A percentile compares a stretch with the other conserved stretches of the same genome.
These are phyloP conservation scores for Pichia inconspicua DNA, from an alignment of 1,139 yeast genomes.

Conservation along the genomic window DNA sequence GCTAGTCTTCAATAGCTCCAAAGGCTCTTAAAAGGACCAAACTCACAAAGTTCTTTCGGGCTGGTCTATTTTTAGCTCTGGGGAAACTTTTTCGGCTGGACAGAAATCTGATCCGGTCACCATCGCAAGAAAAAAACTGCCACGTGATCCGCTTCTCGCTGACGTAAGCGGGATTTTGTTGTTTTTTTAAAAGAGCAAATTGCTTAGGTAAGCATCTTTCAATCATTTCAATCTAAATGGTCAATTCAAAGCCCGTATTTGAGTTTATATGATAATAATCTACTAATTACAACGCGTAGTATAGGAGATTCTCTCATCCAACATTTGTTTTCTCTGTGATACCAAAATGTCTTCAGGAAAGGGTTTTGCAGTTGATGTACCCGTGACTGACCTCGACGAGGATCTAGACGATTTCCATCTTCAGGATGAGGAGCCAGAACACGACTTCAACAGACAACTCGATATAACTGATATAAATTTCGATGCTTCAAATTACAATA, in stretches of 20 bases:
- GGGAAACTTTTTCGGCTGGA: not conserved
- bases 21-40: not conserved
- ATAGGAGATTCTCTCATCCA: too few species aligned
- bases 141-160: not conserved
- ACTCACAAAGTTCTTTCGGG: too few species aligned
- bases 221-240: too few species aligned
- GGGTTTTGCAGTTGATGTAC: slow-evolving; percentile 40
- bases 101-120: too few species aligned
- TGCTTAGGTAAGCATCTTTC: too few species aligned
- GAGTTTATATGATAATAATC: not conserved
- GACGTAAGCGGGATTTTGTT: not conserved
- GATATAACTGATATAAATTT: slow-evolving; percentile 18
- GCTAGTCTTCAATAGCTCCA: not conserved
- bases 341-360: slow-evolving; percentile 1
- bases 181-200: not conserved
- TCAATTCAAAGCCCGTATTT: not conserved
- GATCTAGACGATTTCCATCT: slow-evolving; percentile 37
- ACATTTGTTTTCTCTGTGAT: not conserved
- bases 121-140: too few species aligned
- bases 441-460: slow-evolving; percentile 19
- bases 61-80: not conserved
- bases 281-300: too few species aligned
- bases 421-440: slow-evolving; percentile 28
- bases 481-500: not conserved
- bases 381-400: slow-evolving; percentile 49